A percentile compares a stretch with the other conserved stretches of the same genome.
Conservation (phyloP, 176 grass and related monocot species). For the Cocos nucifera region DNA sequence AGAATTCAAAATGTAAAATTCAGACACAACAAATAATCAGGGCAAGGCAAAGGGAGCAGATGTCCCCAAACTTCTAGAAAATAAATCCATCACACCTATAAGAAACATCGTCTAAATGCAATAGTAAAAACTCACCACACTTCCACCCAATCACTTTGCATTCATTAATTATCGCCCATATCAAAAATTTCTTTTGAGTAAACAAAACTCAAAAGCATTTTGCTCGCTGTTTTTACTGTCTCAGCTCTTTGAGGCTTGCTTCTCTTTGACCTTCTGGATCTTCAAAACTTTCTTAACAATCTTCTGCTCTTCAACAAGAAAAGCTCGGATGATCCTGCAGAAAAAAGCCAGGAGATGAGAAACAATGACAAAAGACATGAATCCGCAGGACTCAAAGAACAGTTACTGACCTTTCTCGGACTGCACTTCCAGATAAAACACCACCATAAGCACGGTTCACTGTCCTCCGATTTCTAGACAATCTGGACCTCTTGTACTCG, state of each 20-base stretch:
- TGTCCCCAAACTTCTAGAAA: conserved; percentile 37
- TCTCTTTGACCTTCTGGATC: conserved; percentile 79
- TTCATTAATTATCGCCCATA: conserved; percentile 33
- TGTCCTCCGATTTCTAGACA: conserved; percentile 53
- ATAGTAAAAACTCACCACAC: conserved; percentile 27
- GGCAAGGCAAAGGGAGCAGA: conserved; percentile 29
- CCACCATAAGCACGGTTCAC: conserved; percentile 63
- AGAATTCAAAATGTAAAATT: too few relatives aligned
- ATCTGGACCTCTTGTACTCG: conserved; percentile 58
- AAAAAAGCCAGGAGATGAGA: not conserved
- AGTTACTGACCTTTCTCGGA: conserved; percentile 44
- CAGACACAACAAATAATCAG: too few relatives aligned
- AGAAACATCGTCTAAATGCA: conserved; percentile 32
- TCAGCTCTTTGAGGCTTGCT: conserved; percentile 48
- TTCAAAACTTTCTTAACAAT: conserved; percentile 99
- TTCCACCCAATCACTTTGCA: conserved; percentile 34
- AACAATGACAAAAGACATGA: not conserved
- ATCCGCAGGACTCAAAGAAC: not conserved
- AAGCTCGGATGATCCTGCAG: conserved; percentile 77
- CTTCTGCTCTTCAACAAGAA: conserved; percentile 96
- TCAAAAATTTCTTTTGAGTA: conserved; percentile 50
- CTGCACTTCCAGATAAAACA: conserved; percentile 45
- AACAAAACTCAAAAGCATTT: conserved; percentile 14
- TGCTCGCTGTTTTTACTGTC: conserved; percentile 6
- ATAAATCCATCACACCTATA: conserved; percentile 17